Base-by-base conservation (phyloP, 1,284 basidiomycete genomes). In the Rhodotorula sp. region DNA sequence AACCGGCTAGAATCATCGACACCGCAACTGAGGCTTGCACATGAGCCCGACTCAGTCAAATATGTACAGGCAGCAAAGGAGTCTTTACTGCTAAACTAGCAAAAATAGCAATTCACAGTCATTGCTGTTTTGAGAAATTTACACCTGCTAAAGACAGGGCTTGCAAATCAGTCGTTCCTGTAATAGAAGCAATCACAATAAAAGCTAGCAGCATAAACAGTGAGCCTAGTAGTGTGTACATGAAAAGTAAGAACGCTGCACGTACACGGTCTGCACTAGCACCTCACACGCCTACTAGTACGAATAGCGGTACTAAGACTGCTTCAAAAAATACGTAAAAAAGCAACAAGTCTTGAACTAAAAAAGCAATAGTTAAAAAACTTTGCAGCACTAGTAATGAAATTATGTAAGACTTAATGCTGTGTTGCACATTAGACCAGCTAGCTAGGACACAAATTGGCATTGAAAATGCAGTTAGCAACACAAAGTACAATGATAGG, bases 271-370 rank as follows among this genome's bases (percentile, higher is more conserved):
- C 76, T 65, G 62, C 70, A 75, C 77, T 79, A 67, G 77, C 77
- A 67, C 79, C 79, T 75, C 77, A 80, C 68, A 80, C 76, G 75
- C 79, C 79, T 66, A 80, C 74, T 58, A 80, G 74, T 55, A 62
- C 54, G 39, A 62, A 62, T 62, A 62, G 61, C 32, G 61, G 61
- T 55, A 62, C 54, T 70, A 80, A 66, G 66, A 80, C 79, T 74
- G 78, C 66, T 78, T 80, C 79, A 70, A 79, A 80, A 67, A 79
- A 78, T 34, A 80, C 69, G 74, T 80, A 80, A 72, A 80, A 80
- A 72, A 79, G 71, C 66, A 80, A 73, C 63, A 79, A 66, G 72
- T 80, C 79, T 74, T 74, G 66, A 68, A 79, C 78, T 64, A 77
- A 72, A 72, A 80, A 80, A 52, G 79, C 77, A 58, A 76, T 75